Conservation (phyloP, 345 rosid species). For the Murraya paniculata region DNA sequence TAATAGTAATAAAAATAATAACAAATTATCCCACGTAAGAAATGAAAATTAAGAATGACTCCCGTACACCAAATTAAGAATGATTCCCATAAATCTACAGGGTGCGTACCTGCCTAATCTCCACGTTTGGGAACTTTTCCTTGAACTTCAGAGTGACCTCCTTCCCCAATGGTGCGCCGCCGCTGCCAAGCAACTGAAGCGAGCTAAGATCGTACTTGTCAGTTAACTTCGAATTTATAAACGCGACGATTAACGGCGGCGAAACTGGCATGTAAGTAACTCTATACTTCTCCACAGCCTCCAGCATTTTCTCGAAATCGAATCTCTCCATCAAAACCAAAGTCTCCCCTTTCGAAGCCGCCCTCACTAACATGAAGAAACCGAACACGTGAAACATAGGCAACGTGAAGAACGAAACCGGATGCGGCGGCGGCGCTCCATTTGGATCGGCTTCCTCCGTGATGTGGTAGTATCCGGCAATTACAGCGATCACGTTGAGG, state of each 20-base stretch:
- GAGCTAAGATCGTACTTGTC: constrained; percentile 65
- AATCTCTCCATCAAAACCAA: constrained; percentile 49
- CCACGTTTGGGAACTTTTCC: constrained; percentile 64
- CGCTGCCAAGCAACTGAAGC: constrained; percentile 49
- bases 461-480: constrained; percentile 38
- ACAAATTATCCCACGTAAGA: neutral
- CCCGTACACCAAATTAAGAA: too few relatives aligned
- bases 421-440: constrained; percentile 21
- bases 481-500: constrained; percentile 36
- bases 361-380: constrained; percentile 38
- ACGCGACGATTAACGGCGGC: constrained; percentile 71
- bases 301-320: constrained; percentile 46
- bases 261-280: constrained; percentile 71
- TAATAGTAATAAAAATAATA: neutral
- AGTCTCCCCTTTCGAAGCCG: constrained; percentile 39
- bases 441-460: neutral
- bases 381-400: constrained; percentile 60
- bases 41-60: neutral
- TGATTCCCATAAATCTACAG: neutral
- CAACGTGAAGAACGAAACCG: constrained; percentile 45
- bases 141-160: constrained; percentile 64
- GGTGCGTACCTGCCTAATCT: constrained; percentile 49
- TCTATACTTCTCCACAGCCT: constrained; percentile 55
- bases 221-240: constrained; percentile 65
- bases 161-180: constrained; percentile 86